phyloP scores from a whole-genome alignment of 441 rosid species.

The Pelargonium australe region DNA sequence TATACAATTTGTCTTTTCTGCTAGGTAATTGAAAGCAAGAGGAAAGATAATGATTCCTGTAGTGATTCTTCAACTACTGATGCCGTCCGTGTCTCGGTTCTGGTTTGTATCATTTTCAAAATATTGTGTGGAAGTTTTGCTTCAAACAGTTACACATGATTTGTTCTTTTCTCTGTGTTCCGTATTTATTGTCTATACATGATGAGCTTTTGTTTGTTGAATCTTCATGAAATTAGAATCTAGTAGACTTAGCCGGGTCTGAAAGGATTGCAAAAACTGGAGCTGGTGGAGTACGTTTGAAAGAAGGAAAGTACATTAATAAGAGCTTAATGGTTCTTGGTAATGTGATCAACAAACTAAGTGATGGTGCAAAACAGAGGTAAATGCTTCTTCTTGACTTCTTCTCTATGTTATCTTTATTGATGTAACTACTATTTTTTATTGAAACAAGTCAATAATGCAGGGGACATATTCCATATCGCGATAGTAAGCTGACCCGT shows the following conservation, averaged over 20 bases:
- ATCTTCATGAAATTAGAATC: constrained; percentile 43
- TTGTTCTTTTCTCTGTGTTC: background rate
- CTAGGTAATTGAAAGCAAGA: constrained; percentile 90
- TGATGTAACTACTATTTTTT: constrained; percentile 1
- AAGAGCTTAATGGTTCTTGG: constrained; percentile 96
- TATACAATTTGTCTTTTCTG: constrained; percentile 16
- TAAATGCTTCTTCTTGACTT: constrained; percentile 29
- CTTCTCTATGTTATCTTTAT: constrained; percentile 9
- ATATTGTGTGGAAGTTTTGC: background rate
- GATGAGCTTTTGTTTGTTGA: constrained; percentile 3
- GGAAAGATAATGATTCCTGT: constrained; percentile 37
- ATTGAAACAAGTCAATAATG: constrained; percentile 16
- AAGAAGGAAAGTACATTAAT: constrained; percentile 87
- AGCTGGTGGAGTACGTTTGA: constrained; percentile 80
- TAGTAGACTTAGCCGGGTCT: constrained; percentile 92
- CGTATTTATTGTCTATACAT: constrained; percentile 4
- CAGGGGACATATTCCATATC: constrained; percentile 91
- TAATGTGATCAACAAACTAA: constrained; percentile 86
- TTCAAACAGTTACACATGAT: background rate
- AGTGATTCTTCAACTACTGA: constrained; percentile 37
- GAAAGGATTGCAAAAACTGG: constrained; percentile 85
- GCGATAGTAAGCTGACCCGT: constrained; percentile 94
- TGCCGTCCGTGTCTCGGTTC: constrained; percentile 77
- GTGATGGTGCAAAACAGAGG: constrained; percentile 74
- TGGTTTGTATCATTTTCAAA: constrained; percentile 44